A percentile compares a stretch with the other conserved stretches of the same genome.
Conservation (phyloP, 805 yeast species). For the Cyberlindnera americana region DNA sequence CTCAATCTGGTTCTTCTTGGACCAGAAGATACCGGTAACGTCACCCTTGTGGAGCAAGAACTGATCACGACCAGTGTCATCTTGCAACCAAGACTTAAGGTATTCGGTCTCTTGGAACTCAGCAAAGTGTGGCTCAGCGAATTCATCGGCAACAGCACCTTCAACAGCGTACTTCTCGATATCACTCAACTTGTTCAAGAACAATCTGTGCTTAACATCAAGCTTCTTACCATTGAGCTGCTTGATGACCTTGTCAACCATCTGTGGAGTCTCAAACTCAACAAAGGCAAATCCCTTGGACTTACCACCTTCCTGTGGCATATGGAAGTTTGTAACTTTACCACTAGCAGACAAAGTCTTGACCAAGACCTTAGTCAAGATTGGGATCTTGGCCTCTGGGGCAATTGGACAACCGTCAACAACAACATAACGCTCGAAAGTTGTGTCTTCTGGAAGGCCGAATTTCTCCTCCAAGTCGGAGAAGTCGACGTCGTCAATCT, state of each 20-base stretch:
- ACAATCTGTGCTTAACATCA: slow-evolving; percentile 88
- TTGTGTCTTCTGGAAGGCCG: slow-evolving; percentile 54
- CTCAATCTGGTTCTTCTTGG: slow-evolving; percentile 69
- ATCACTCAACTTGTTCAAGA: slow-evolving; percentile 78
- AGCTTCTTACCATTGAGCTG: slow-evolving; percentile 83
- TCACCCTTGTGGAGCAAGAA: slow-evolving; percentile 75
- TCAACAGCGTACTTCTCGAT: slow-evolving; percentile 73
- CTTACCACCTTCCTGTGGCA: slow-evolving; percentile 78
- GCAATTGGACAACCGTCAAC: slow-evolving; percentile 96
- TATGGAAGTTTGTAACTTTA: slow-evolving; percentile 67
- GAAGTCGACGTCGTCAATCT: slow-evolving; percentile 70
- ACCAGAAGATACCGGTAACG: slow-evolving; percentile 83
- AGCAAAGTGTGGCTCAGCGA: slow-evolving; percentile 68
- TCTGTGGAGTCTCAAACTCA: slow-evolving; percentile 64
- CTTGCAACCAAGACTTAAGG: slow-evolving; percentile 88
- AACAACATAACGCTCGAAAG: slow-evolving; percentile 74
- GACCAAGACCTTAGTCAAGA: slow-evolving; percentile 77
- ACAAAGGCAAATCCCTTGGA: slow-evolving; percentile 86
- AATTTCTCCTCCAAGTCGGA: slow-evolving; percentile 80
- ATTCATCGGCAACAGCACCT: slow-evolving; percentile 58
- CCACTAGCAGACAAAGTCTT: slow-evolving; percentile 80
- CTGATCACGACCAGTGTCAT: slow-evolving; percentile 87
- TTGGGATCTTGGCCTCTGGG: slow-evolving; percentile 82
- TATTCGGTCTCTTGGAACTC: slow-evolving; percentile 75
- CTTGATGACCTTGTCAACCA: slow-evolving; percentile 76